Conservation (phyloP, 1,139 yeast genomes). For the Kurtzmaniella natalensis region DNA sequence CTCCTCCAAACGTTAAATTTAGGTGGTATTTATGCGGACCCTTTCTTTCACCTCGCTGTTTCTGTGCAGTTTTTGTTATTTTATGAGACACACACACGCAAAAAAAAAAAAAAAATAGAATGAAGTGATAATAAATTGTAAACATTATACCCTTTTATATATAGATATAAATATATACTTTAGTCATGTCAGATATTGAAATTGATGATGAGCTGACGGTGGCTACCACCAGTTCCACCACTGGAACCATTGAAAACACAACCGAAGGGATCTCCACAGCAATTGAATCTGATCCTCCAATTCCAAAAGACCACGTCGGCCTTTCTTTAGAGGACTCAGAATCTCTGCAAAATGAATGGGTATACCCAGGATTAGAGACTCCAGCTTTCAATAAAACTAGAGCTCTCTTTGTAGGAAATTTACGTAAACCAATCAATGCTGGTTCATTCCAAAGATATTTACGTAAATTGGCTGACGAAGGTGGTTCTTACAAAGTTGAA, state of each 20-base stretch:
- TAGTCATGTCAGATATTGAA: conserved; percentile 1
- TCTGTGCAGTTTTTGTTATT: too few relatives aligned
- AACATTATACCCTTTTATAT: too few relatives aligned
- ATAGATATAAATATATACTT: too few relatives aligned
- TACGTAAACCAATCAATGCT: conserved; percentile 36
- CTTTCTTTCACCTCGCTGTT: too few relatives aligned
- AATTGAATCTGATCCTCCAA: neutral
- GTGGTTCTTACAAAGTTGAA: conserved; percentile 26
- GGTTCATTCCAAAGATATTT: conserved; percentile 32
- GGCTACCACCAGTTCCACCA: neutral
- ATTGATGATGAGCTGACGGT: neutral
- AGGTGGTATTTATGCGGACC: too few relatives aligned
- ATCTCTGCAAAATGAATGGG: conserved; percentile 27
- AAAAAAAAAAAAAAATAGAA: too few relatives aligned
- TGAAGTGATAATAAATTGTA: too few relatives aligned
- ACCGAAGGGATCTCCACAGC: conserved; percentile 2
- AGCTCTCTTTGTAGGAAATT: conserved; percentile 41
- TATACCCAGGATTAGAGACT: conserved; percentile 25
- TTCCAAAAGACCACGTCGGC: conserved; percentile 21
- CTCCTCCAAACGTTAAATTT: too few relatives aligned
- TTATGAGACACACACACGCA: too few relatives aligned
- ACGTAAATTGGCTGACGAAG: conserved; percentile 21
- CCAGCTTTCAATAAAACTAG: conserved; percentile 35
- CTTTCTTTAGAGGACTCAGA: conserved; percentile 13
- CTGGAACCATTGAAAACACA: conserved; percentile 1